A percentile compares a stretch with the other conserved stretches of the same genome.
Conservation (phyloP, 2,329 filamentous ascomycete species). For the Thermothelomyces thermophilus region DNA sequence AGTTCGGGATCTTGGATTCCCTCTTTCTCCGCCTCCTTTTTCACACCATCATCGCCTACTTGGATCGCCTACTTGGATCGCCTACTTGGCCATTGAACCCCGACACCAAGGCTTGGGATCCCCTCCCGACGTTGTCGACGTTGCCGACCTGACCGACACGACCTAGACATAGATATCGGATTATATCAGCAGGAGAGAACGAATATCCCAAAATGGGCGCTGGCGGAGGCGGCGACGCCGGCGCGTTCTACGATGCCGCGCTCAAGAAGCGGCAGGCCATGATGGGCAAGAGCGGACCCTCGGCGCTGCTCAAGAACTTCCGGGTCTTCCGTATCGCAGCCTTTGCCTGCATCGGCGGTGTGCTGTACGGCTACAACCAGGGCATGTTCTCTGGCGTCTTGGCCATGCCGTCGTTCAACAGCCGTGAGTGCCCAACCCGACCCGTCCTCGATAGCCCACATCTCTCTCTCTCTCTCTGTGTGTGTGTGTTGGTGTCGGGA, state of each 20-base stretch:
- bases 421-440: no score
- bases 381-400: conserved; percentile 69
- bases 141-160: background rate
- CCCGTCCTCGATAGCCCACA: background rate
- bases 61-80: no score
- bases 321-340: conserved; percentile 54
- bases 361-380: conserved; percentile 67
- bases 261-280: conserved; percentile 45
- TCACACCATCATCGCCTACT: background rate
- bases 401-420: conserved; percentile 48
- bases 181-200: background rate
- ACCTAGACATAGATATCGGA: background rate
- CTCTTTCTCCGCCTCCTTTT: background rate
- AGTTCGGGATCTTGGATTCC: background rate
- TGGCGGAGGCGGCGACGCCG: conserved; percentile 30
- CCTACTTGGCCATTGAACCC: background rate
- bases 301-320: conserved; percentile 52
- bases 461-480: no score
- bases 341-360: conserved; percentile 57
- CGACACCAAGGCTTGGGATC: background rate
- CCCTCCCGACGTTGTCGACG: background rate
- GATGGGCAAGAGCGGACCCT: conserved; percentile 46
- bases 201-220: conserved; percentile 33
- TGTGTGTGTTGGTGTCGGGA: background rate
- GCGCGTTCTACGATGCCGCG: conserved; percentile 44